Base-by-base conservation (phyloP, 2,329 filamentous ascomycete species). In the Trichophyton rubrum region DNA sequence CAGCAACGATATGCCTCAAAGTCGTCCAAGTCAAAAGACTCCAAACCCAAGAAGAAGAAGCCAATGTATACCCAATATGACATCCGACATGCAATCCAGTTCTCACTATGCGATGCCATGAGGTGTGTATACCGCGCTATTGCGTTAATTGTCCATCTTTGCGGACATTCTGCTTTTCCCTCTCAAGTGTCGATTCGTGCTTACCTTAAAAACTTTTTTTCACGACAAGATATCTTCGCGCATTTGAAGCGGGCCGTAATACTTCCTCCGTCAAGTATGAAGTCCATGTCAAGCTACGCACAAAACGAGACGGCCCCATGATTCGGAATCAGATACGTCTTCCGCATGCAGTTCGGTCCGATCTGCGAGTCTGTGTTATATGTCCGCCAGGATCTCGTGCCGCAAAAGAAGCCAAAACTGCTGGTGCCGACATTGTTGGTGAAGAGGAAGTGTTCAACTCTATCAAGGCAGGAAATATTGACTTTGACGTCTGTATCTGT, bases 31-130 rank as follows among this genome's bases (percentile, higher is more conserved):
- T 59, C 47, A 0, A 60, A 53, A 43, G 59, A 57, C 13, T 13
- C 58, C 56, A 64, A 63, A 67, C 70, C 61, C 74, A 77, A 77
- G 67, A 80, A 79, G 67, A 84, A 82, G 74, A 73, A 75, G 64
- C 82, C 82, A 74, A 82, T 80, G 72, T 90, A 85, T 71, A 81
- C 84, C 65, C 78, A 80, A 62, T 80, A 80, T 64, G 79, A 85
- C 64, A 73, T 92, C 64, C 82, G 82, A 64, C 78, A 84, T 65
- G 82, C 84, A 49, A 80, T 89, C 40, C 86, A 88, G 69, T 96
- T 87, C 70, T 83, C 90, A 0, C 80, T 99, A 35, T 87, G 89
- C 66, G 93, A 99, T 78, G 95, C 93, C 15, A 93, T 99, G 84
- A 84, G 91, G 89, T 76, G 70, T 24, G 40, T 57, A 24, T 57